Evolutionary conservation across 2,329 filamentous ascomycete genomes (phyloP), one percentile per base, ranked within the genome.

Genomic region (Madurella mycetomatis): DNA sequence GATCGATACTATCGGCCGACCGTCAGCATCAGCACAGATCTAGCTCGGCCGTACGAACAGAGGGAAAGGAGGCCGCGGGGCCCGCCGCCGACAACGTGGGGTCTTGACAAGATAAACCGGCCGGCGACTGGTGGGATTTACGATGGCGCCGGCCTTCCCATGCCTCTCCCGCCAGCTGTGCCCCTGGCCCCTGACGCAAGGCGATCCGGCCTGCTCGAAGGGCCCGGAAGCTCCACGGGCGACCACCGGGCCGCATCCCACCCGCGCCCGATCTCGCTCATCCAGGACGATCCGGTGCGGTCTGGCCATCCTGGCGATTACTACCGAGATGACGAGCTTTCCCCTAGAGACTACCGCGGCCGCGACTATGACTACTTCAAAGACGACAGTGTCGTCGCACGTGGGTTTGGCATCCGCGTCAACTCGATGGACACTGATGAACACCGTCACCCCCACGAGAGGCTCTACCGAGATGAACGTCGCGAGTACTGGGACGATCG

Each of bases 51-150:
- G 30, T 77, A 75, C 56, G 73, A 68, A 16, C 54, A 56, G n/a
- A 51, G 54, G 34, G 56, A 73, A 48, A 60, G 66, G n/a, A 67
- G 70, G 39, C 62, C 56, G 30, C 67, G 78, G 32, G 77, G 79
- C 0, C 87, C 86, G 2, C 87, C 88, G 9, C 85, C 85, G 4
- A 82, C 84, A 5, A 88, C 83, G 2, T 77, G 86, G 61, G 87
- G 85, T 0, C 83, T 90, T 59, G 87, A 90, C 62, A 87, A 83
- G 69, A 81, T 88, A 59, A 81, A 81, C 61, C 73, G 79, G 54
- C 64, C 63, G 15, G 65, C 70, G 2, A 66, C 69, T 45, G 62
- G 68, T 15, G 68, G 70, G 5, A 64, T 71, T 7, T 82, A 81
- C 57, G 78, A 80, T 19, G 67, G 75, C 30, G 70, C 77, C 5